phyloP scores from a whole-genome alignment of 176 grass and related monocot species.

The Aegilops speltoides region DNA sequence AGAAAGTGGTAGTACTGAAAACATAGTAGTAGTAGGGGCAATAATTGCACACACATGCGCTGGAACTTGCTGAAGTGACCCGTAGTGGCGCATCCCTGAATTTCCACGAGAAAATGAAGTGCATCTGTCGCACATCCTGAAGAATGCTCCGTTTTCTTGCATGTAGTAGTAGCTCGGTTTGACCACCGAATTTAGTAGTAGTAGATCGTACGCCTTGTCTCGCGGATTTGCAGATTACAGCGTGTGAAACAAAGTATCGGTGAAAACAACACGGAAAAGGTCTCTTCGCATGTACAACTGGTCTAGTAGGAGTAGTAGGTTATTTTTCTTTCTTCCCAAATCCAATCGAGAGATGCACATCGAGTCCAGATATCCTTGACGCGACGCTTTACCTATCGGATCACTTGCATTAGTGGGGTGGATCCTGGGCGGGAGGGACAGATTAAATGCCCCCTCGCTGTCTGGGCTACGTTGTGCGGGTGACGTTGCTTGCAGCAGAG shows the following conservation, averaged over 20 bases:
- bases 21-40: not conserved
- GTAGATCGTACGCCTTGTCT: not conserved
- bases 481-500: not conserved
- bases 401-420: not conserved
- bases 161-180: not conserved
- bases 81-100: not conserved
- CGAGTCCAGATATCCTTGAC: not conserved
- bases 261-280: not conserved
- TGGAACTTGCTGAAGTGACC: not conserved
- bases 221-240: not conserved
- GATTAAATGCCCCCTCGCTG: not conserved
- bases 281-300: not conserved
- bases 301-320: no score
- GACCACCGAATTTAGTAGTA: not conserved
- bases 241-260: not conserved
- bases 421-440: not conserved
- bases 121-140: not conserved
- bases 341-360: not conserved
- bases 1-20: not conserved
- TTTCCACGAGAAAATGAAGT: not conserved
- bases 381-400: not conserved
- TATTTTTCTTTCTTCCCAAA: not conserved
- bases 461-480: not conserved
- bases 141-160: not conserved
- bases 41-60: not conserved